Conservation (phyloP, 1,284 basidiomycete genomes). For the Termitomyces sp. region DNA sequence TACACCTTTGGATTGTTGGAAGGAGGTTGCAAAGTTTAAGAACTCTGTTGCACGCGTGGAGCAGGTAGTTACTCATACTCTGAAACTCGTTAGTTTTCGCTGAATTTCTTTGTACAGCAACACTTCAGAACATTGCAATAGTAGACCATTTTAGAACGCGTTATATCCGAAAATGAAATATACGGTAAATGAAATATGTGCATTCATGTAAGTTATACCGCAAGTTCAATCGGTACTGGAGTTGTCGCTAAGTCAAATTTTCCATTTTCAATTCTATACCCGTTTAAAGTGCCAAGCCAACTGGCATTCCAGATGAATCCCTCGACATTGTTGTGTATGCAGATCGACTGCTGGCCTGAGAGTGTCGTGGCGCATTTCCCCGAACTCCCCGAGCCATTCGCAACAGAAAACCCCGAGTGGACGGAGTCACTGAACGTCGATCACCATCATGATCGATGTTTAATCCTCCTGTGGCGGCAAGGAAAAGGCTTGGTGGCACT, state of each 20-base stretch:
- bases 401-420: constrained; percentile 19
- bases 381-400: constrained; percentile 6
- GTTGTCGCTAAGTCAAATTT: constrained; percentile 5
- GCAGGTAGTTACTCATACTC: constrained; percentile 28
- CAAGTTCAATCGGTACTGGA: not conserved
- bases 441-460: constrained; percentile 14
- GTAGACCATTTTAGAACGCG: not conserved
- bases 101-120: constrained; percentile 30
- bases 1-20: constrained; percentile 73
- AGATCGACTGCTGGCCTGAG: constrained; percentile 18
- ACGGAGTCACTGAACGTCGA: constrained; percentile 19
- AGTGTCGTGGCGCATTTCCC: constrained; percentile 10
- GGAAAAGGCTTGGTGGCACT: constrained; percentile 26
- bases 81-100: not conserved
- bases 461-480: constrained; percentile 27
- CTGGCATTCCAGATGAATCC: constrained; percentile 19
- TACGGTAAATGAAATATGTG: constrained; percentile 2
- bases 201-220: constrained; percentile 2
- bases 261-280: not conserved
- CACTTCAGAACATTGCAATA: constrained; percentile 53
- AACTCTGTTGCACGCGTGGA: constrained; percentile 64
- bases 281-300: constrained; percentile 22
- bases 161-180: not conserved
- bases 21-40: constrained; percentile 71
- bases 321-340: constrained; percentile 14